Conservation (phyloP, 2,329 filamentous ascomycete species). For the Aspergillus viridinutans region DNA sequence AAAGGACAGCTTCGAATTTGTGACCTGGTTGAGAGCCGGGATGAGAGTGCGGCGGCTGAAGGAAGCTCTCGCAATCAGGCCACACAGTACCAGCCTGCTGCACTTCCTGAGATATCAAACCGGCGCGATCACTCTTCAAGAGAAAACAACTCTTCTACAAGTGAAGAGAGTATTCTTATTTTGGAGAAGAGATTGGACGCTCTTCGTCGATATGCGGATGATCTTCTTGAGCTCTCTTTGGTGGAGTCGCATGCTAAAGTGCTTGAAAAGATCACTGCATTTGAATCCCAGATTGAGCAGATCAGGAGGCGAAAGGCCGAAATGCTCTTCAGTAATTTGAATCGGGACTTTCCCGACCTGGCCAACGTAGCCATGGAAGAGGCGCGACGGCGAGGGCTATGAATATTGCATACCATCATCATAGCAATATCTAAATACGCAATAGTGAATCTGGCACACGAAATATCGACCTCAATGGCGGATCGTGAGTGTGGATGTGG, state of each 20-base stretch:
- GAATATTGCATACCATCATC: neutral
- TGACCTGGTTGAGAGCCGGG: slow-evolving; percentile 9
- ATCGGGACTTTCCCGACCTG: slow-evolving; percentile 18
- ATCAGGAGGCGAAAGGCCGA: slow-evolving; percentile 15
- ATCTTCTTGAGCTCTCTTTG: slow-evolving; percentile 21
- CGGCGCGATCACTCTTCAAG: neutral
- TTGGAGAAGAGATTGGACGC: slow-evolving; percentile 18
- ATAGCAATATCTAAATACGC: neutral
- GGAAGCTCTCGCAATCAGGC: neutral
- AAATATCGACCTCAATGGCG: neutral
- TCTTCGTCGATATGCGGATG: slow-evolving; percentile 20
- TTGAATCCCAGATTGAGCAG: slow-evolving; percentile 16
- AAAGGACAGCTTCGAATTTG: slow-evolving; percentile 9
- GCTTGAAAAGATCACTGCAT: slow-evolving; percentile 15
- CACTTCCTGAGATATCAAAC: neutral
- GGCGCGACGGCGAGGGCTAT: slow-evolving; percentile 15
- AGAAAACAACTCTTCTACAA: neutral
- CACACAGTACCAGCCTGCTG: neutral
- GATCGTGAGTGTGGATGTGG: neutral
- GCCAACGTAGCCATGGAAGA: slow-evolving; percentile 16
- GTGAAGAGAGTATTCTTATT: slow-evolving; percentile 9
- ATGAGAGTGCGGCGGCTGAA: neutral
- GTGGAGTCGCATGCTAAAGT: slow-evolving; percentile 22
- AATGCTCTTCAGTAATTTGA: slow-evolving; percentile 8
- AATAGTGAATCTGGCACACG: neutral